Conservation (phyloP, 1,139 yeast genomes). For the Diutina pseudorugosa region DNA sequence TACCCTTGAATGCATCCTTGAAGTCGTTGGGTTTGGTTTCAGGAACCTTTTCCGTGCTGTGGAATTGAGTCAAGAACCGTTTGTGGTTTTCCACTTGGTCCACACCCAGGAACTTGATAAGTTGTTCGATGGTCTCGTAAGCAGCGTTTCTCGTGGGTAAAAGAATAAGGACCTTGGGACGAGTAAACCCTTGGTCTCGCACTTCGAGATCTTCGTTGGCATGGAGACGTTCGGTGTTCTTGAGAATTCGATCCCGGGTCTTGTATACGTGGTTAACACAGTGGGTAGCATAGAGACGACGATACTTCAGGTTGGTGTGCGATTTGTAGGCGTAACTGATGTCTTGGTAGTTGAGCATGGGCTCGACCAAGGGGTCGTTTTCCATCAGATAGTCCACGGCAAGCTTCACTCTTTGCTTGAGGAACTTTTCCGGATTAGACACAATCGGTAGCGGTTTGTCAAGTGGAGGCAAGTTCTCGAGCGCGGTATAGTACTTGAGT, state of each 20-base stretch:
- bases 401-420: not conserved
- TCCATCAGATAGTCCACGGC: constrained; percentile 12
- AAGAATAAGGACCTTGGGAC: constrained; percentile 77
- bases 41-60: constrained; percentile 39
- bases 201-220: constrained; percentile 42
- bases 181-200: constrained; percentile 89
- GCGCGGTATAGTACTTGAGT: constrained; percentile 11
- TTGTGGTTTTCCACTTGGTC: constrained; percentile 73
- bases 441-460: constrained; percentile 15
- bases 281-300: constrained; percentile 59
- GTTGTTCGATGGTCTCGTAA: constrained; percentile 49
- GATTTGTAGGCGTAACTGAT: constrained; percentile 44
- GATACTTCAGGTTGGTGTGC: constrained; percentile 36
- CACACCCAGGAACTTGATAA: constrained; percentile 53
- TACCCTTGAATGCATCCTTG: constrained; percentile 70
- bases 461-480: constrained; percentile 22
- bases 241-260: constrained; percentile 71
- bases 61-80: constrained; percentile 63
- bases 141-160: constrained; percentile 81
- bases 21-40: constrained; percentile 74
- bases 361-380: constrained; percentile 25
- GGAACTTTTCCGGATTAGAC: not conserved
- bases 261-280: constrained; percentile 72
- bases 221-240: constrained; percentile 36
- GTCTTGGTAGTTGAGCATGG: constrained; percentile 67